A percentile compares a stretch with the other conserved stretches of the same genome.
Conservation (phyloP, 2,329 filamentous ascomycete species). For the Amauroascus niger region DNA sequence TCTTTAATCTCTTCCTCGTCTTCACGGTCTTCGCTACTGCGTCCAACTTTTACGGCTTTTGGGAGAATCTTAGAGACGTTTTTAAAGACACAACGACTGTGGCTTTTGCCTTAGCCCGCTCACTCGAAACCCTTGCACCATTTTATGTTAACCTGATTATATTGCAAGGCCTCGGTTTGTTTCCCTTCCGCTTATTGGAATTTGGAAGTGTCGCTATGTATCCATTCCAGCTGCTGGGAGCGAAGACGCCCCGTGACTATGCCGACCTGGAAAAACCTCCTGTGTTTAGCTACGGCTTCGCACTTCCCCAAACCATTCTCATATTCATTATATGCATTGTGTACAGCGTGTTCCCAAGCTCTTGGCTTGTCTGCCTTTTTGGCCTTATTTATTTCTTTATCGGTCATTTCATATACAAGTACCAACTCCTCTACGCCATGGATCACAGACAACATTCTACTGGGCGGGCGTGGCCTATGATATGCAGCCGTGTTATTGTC, state of each 20-base stretch:
- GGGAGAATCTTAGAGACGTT: constrained; percentile 56
- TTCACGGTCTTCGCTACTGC: constrained; percentile 82
- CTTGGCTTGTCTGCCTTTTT: constrained; percentile 70
- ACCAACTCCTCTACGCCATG: constrained; percentile 96
- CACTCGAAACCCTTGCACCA: constrained; percentile 61
- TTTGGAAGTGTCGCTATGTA: constrained; percentile 78
- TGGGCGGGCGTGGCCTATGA: constrained; percentile 90
- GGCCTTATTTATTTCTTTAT: constrained; percentile 58
- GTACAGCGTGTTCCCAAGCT: constrained; percentile 75
- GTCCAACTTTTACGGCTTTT: constrained; percentile 59
- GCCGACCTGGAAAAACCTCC: constrained; percentile 72
- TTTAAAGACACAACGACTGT: constrained; percentile 71
- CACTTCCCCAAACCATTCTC: constrained; percentile 80
- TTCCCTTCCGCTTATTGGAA: constrained; percentile 84
- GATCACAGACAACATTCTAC: constrained; percentile 92
- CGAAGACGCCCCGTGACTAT: constrained; percentile 82
- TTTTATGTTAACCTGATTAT: constrained; percentile 96
- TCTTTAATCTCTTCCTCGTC: constrained; percentile 96
- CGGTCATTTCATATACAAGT: constrained; percentile 87
- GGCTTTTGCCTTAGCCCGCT: constrained; percentile 62
- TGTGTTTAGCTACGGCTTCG: constrained; percentile 91
- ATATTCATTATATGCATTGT: constrained; percentile 93
- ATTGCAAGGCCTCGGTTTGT: constrained; percentile 83
- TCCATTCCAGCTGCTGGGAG: constrained; percentile 65
- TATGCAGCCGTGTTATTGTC: constrained; percentile 81